Evolutionary conservation across 1,284 basidiomycete genomes (phyloP).

Genomic region (Apiotrichum domesticum): DNA sequence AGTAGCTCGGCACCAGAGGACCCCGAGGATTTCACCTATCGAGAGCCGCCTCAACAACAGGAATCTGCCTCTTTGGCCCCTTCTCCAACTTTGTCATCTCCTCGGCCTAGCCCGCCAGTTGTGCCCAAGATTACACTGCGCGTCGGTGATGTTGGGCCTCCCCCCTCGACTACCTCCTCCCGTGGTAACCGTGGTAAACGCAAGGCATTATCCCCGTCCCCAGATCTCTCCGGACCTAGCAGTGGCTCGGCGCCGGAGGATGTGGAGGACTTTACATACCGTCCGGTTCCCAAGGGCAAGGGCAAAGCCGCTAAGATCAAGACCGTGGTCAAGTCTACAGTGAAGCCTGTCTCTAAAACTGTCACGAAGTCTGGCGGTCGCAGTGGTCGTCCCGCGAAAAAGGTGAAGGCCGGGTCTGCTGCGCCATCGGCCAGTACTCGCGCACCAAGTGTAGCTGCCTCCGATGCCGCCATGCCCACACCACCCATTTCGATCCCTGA

Average conservation of each 20-base stretch:
- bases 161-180: not conserved
- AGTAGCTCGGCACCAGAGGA: constrained; percentile 19
- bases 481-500: not conserved
- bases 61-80: not conserved
- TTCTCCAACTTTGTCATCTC: too few species aligned
- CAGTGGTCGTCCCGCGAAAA: not conserved
- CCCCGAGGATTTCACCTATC: constrained; percentile 20
- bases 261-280: constrained; percentile 20
- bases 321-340: not conserved
- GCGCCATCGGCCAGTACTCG: not conserved
- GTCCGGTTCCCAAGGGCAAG: constrained; percentile 5
- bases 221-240: constrained; percentile 9
- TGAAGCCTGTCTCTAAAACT: not conserved
- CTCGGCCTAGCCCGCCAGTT: not conserved
- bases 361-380: not conserved
- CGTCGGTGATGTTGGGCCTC: not conserved
- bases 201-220: constrained; percentile 8
- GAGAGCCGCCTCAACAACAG: not conserved
- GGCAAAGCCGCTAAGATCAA: constrained; percentile 1
- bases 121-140: not conserved
- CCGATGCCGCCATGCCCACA: not conserved
- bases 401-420: not conserved
- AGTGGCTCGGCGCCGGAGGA: constrained; percentile 23
- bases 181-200: constrained; percentile 10
- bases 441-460: not conserved